Conservation (phyloP, 352 stramenopile species). For the Achlya hypogyna region DNA sequence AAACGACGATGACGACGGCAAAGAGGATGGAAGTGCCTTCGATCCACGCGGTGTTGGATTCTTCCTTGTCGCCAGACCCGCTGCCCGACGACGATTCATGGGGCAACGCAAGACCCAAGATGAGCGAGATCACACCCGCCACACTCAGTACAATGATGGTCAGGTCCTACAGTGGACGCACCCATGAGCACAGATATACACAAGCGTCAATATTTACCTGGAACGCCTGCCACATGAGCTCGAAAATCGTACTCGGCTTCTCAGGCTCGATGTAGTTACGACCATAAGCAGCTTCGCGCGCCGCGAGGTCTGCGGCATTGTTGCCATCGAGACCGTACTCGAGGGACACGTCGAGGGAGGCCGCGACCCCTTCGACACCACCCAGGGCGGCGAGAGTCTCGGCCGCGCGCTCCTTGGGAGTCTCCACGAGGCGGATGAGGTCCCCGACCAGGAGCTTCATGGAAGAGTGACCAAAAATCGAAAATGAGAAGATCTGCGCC, state of each 20-base stretch:
- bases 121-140: conserved; percentile 45
- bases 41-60: conserved; percentile 51
- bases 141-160: conserved; percentile 59
- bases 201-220: conserved; percentile 25
- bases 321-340: conserved; percentile 40
- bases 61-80: not conserved
- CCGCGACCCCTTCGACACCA: conserved; percentile 45
- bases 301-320: conserved; percentile 35
- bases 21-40: conserved; percentile 89
- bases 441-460: conserved; percentile 42
- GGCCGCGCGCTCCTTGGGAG: conserved; percentile 44
- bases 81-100: conserved; percentile 41
- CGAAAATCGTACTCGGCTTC: conserved; percentile 36
- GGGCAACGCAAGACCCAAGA: conserved; percentile 41
- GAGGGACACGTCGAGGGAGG: conserved; percentile 35
- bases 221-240: conserved; percentile 87
- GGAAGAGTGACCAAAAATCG: not conserved
- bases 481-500: not conserved
- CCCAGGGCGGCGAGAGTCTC: conserved; percentile 46
- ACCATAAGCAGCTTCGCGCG: conserved; percentile 48
- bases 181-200: not conserved
- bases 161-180: conserved; percentile 29
- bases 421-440: conserved; percentile 63
- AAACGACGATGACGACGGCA: conserved; percentile 82
- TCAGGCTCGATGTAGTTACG: conserved; percentile 59